These are phyloP conservation scores for Neckera pumila DNA, from an alignment of 225 moss, liverwort and hornwort species.

Conservation along the genomic window DNA sequence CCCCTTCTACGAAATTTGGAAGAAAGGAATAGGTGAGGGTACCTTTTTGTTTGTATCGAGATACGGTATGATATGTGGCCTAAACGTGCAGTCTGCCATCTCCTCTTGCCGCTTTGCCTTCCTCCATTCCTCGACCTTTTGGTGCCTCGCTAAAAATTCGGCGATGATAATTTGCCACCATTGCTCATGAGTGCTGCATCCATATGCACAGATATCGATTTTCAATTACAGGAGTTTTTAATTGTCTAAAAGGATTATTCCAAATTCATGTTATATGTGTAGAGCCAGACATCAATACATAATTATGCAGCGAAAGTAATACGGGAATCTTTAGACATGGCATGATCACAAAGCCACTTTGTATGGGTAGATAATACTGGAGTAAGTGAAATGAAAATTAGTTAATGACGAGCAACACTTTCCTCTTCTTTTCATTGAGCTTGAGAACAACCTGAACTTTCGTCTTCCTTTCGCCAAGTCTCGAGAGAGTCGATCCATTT, in stretches of 20 bases:
- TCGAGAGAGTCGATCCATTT: conserved; percentile 66
- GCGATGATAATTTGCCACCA: conserved; percentile 66
- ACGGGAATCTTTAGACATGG: not conserved
- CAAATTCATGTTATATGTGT: not conserved
- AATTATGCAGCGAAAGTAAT: not conserved
- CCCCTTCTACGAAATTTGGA: not conserved
- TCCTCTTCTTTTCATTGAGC: not conserved
- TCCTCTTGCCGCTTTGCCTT: conserved; percentile 49
- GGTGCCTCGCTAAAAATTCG: conserved; percentile 49
- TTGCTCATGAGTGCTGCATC: conserved; percentile 67
- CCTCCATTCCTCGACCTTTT: conserved; percentile 53
- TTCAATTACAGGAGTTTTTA: not conserved
- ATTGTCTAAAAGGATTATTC: not conserved
- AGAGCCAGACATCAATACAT: not conserved
- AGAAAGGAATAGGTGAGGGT: not conserved
- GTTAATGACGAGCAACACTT: not conserved
- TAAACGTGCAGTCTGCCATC: conserved; percentile 83
- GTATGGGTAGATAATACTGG: not conserved
- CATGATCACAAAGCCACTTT: not conserved
- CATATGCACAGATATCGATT: not conserved
- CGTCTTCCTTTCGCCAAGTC: conserved; percentile 52
- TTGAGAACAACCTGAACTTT: conserved; percentile 38
- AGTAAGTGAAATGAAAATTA: not conserved
- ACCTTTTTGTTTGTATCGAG: conserved; percentile 29
- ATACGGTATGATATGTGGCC: conserved; percentile 39